Evolutionary conservation across 495 filamentous ascomycete species (phyloP), one percentile per base, ranked within the genome.

Genomic region (Pyrenula massariospora): DNA sequence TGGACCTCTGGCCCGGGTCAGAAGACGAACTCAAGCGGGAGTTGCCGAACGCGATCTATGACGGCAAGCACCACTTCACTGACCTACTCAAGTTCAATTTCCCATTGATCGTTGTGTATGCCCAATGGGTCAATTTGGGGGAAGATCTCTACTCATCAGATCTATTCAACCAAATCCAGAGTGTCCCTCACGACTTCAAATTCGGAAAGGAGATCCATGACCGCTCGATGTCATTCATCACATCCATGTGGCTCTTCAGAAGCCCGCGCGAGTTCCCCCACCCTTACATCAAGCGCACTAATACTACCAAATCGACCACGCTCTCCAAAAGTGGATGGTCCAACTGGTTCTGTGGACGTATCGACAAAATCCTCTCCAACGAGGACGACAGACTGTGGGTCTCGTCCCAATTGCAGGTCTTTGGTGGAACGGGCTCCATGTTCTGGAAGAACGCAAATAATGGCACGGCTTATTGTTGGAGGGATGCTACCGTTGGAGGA

Each of bases 111-210:
- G 55, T 74, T 21, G 62, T 73, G 22, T 74, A 69, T 55, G 72
- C 72, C 48, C 72, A 74, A 55, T 74, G 68, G 66, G 71, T 73
- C 2, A n/a, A n/a, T n/a, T n/a, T n/a, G n/a, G n/a, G n/a, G n/a
- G n/a, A n/a, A n/a, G n/a, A n/a, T n/a, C n/a, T n/a, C n/a, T n/a
- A n/a, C n/a, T n/a, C n/a, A n/a, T n/a, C n/a, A n/a, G n/a, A n/a
- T n/a, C 69, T 69, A 1, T 63, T 72, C 50, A 53, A 59, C 20
- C 51, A 52, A 24, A 61, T 61, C 48, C 68, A 72, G 51, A n/a
- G n/a, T n/a, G 31, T 57, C 31, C 70, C 63, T 57, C 59, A 69
- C 31, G 66, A 61, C 1, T 60, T 64, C 10, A 59, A 62, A 53
- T 58, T 60, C 47, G 55, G 65, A 51, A 58, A 24, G 53, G 22